phyloP scores from a whole-genome alignment of 768 basidiomycete species.

The Pulveroboletus sp. region DNA sequence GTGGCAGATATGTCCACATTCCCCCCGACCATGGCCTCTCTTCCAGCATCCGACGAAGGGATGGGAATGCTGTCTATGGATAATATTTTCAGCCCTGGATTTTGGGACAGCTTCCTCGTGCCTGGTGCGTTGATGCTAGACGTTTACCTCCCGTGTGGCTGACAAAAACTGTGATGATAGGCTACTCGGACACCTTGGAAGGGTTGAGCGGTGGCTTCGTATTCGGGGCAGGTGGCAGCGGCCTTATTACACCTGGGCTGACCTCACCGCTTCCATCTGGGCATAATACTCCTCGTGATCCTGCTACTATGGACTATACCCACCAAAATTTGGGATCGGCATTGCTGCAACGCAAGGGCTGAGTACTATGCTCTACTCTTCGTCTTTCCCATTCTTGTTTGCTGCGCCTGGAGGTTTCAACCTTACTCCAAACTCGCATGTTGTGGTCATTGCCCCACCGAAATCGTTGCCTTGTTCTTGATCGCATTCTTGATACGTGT shows the following conservation, averaged over 20 bases:
- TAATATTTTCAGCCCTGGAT: conserved; percentile 69
- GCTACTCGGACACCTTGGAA: conserved; percentile 76
- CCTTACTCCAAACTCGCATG: neutral
- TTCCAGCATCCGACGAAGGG: conserved; percentile 37
- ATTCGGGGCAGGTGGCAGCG: conserved; percentile 79
- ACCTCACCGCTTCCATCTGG: conserved; percentile 59
- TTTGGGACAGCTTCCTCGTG: conserved; percentile 86
- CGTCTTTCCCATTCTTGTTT: neutral
- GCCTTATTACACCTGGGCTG: conserved; percentile 72
- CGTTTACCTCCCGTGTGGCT: neutral
- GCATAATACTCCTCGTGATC: conserved; percentile 37
- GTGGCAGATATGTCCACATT: conserved; percentile 78
- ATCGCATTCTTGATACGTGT: conserved; percentile 6
- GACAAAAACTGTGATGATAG: conserved; percentile 34
- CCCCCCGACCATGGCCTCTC: conserved; percentile 79
- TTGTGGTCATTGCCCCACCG: conserved; percentile 3
- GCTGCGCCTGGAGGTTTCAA: too few relatives aligned
- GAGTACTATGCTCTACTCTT: conserved; percentile 1
- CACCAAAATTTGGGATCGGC: conserved; percentile 23
- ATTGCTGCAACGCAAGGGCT: conserved; percentile 27
- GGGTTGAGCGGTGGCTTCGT: conserved; percentile 83
- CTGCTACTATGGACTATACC: conserved; percentile 23
- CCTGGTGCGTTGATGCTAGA: conserved; percentile 52
- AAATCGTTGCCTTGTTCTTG: conserved; percentile 8
- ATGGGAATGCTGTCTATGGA: conserved; percentile 70